These are phyloP conservation scores for Hirschioporus abietinus DNA, from an alignment of 768 basidiomycete genomes.

Conservation along the genomic window DNA sequence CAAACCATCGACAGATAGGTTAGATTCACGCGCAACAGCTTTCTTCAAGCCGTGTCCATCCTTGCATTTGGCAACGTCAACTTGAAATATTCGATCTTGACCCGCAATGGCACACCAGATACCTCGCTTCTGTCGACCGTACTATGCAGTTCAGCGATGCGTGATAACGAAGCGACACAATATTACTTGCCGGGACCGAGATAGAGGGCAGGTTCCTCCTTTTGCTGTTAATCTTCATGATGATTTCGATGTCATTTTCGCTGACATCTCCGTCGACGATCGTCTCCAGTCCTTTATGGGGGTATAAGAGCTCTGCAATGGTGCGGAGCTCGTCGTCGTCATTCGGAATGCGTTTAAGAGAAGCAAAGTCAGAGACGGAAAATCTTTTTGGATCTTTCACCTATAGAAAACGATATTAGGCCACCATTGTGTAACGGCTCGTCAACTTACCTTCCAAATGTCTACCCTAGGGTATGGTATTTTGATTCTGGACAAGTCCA, in stretches of 20 bases:
- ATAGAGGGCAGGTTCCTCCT: not conserved
- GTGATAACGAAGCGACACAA: not conserved
- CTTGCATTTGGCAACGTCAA: not conserved
- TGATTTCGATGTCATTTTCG: not conserved
- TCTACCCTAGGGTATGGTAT: not conserved
- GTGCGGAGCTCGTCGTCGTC: not conserved
- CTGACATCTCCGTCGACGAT: not conserved
- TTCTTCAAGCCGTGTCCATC: not conserved
- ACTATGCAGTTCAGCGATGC: no score
- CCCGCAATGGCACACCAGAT: not conserved
- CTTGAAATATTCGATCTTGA: not conserved
- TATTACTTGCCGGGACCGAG: not conserved
- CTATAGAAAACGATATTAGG: not conserved
- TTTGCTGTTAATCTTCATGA: not conserved
- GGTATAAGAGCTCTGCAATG: not conserved
- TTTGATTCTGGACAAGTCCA: not conserved
- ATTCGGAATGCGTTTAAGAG: not conserved
- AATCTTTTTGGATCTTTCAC: not conserved
- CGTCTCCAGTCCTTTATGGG: not conserved
- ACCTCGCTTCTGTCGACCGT: not conserved
- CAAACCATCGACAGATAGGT: not conserved
- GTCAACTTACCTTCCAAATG: not conserved
- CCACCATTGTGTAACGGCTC: not conserved
- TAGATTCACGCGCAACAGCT: not conserved
- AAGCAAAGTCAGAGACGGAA: no score